Evolutionary conservation across 257 asterid genomes (phyloP).

Genomic region (Ophiorrhiza pumila): DNA sequence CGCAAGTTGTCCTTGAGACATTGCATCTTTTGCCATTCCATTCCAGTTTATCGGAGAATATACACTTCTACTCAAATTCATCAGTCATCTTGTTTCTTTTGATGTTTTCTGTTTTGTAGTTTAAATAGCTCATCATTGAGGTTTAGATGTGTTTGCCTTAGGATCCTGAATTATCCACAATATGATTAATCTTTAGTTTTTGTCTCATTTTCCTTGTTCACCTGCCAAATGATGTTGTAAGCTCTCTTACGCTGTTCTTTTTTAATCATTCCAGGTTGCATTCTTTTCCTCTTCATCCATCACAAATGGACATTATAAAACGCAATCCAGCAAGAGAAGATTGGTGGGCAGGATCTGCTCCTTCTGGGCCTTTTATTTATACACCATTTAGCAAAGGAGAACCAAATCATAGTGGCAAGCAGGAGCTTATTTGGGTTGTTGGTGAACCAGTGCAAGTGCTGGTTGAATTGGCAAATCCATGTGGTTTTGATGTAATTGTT

Average conservation of each 20-base stretch:
- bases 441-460: conserved; percentile 96
- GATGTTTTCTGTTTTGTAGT: not conserved
- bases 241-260: conserved; percentile 15
- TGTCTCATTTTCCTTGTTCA: not conserved
- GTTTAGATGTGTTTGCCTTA: not conserved
- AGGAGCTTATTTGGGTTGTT: conserved; percentile 84
- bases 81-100: not conserved
- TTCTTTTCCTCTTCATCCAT: conserved; percentile 89
- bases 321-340: conserved; percentile 82
- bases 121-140: not conserved
- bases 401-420: conserved; percentile 63
- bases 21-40: not conserved
- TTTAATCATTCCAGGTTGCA: conserved; percentile 59
- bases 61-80: not conserved
- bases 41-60: not conserved
- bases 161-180: not conserved
- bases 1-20: not conserved
- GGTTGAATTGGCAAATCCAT: conserved; percentile 98
- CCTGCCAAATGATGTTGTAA: not conserved
- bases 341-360: conserved; percentile 99
- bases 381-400: conserved; percentile 99
- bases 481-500: conserved; percentile 93
- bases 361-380: conserved; percentile 96
- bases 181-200: not conserved
- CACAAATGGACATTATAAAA: conserved; percentile 84